Base-by-base conservation (phyloP, 2,329 filamentous ascomycete genomes). In the Colletotrichum lindemuthianum region DNA sequence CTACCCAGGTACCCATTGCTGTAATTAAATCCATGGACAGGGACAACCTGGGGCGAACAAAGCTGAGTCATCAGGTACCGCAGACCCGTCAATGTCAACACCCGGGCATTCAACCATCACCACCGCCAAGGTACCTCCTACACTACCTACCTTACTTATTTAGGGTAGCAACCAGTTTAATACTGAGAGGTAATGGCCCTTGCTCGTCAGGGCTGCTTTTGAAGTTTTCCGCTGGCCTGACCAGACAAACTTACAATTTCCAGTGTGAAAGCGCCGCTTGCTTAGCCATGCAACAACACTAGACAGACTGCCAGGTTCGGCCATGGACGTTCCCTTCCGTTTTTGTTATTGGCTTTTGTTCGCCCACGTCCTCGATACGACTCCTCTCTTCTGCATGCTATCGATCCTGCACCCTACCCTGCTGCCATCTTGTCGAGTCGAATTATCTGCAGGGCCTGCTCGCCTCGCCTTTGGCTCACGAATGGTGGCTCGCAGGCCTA, bases 321-420 rank as follows among this genome's bases (percentile, higher is more conserved):
- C 59, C 59, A 64, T 63, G 49, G 13, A 39, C 13, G 37, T 15
- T 16, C 13, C 43, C 1, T 47, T 49, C 37, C 37, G 43, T 40
- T 13, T 12, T 15, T 11, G 15, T 49, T 7, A 66, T 64, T 66
- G 63, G 63, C 37, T 66, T 48, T 32, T 24, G 34, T 16, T 44
- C 37, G 63, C 49, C 63, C 63, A 66, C 63, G 63, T 66, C 49
- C 59, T 49, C 16, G 53, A 44, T 12, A 39, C 37, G 41, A 37
- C 43, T 48, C 51, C 61, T 48, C 40, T 13, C 40, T 40, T 34
- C 24, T 54, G 47, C 61, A 61, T 41, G 16, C 9, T 39, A 50
- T 7, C n/a, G 33, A 16, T 24, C 49, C 59, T 63, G 48, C 63
- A 43, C 57, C 44, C 54, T 37, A 43, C 57, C 44, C 54, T 37